Evolutionary conservation across 2,329 filamentous ascomycete species (phyloP).

Genomic region (Chaetomiaceae sp.): DNA sequence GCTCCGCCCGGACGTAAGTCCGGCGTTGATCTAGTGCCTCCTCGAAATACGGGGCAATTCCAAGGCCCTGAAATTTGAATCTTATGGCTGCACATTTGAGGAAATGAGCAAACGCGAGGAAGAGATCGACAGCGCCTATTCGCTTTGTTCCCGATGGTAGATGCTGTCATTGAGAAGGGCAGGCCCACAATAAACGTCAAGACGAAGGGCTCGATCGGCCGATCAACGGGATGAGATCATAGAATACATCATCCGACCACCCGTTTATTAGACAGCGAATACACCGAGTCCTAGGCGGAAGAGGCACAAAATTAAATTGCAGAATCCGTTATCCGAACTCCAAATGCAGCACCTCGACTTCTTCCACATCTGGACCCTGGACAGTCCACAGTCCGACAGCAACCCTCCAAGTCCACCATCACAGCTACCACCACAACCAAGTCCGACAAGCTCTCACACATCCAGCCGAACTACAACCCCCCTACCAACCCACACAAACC

Average conservation of each 20-base stretch:
- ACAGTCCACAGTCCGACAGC: neutral
- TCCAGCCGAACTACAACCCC: too few relatives aligned
- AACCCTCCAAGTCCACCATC: neutral
- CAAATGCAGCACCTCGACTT: slow-evolving; percentile 16
- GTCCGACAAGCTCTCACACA: too few relatives aligned
- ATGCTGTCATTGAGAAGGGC: too few relatives aligned
- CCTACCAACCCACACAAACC: neutral
- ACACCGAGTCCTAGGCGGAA: neutral
- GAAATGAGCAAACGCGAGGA: neutral
- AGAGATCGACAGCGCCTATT: neutral
- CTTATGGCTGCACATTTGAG: neutral
- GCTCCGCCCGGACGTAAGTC: too few relatives aligned
- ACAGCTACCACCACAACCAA: neutral
- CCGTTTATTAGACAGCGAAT: neutral
- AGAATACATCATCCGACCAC: neutral
- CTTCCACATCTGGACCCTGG: slow-evolving; percentile 17
- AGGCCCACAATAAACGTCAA: slow-evolving; percentile 6
- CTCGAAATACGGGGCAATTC: too few relatives aligned
- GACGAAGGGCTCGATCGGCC: neutral
- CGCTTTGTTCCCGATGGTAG: too few relatives aligned
- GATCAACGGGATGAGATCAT: slow-evolving; percentile 11
- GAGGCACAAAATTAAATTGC: neutral
- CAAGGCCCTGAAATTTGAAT: too few relatives aligned
- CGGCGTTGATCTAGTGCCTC: too few relatives aligned
- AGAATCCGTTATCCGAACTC: neutral